Evolutionary conservation across 768 basidiomycete species (phyloP).

Genomic region (Lactarius hatsudake): DNA sequence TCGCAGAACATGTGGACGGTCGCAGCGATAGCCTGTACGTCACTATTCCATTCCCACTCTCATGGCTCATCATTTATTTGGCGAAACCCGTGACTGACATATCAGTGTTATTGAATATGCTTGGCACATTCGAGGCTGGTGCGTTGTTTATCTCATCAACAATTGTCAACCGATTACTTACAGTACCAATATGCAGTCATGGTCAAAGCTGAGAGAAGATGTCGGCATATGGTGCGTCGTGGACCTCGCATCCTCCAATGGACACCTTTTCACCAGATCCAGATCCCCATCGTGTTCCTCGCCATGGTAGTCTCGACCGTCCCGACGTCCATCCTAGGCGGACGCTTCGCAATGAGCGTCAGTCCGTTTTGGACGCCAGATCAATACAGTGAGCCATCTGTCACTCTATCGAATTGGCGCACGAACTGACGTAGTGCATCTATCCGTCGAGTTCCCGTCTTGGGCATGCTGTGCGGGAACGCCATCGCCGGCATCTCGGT

Average conservation of each 20-base stretch:
- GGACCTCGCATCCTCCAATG: background rate
- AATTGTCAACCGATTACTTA: background rate
- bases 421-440: background rate
- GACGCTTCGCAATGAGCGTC: constrained; percentile 70
- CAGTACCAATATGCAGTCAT: constrained; percentile 45
- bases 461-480: constrained; percentile 84
- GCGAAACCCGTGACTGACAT: background rate
- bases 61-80: background rate
- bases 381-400: constrained; percentile 57
- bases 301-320: constrained; percentile 75
- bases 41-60: background rate
- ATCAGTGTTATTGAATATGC: constrained; percentile 63
- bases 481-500: constrained; percentile 77
- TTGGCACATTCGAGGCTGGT: constrained; percentile 81
- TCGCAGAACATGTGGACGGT: constrained; percentile 74
- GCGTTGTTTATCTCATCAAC: constrained; percentile 28
- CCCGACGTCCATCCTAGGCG: constrained; percentile 75
- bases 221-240: constrained; percentile 63
- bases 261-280: background rate
- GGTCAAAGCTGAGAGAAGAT: constrained; percentile 75
- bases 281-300: constrained; percentile 66
- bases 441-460: constrained; percentile 58
- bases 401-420: background rate
- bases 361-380: constrained; percentile 82
- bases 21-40: constrained; percentile 67